Base-by-base conservation (phyloP, 352 stramenopile genomes). In the Phytophthora ohioensis region DNA sequence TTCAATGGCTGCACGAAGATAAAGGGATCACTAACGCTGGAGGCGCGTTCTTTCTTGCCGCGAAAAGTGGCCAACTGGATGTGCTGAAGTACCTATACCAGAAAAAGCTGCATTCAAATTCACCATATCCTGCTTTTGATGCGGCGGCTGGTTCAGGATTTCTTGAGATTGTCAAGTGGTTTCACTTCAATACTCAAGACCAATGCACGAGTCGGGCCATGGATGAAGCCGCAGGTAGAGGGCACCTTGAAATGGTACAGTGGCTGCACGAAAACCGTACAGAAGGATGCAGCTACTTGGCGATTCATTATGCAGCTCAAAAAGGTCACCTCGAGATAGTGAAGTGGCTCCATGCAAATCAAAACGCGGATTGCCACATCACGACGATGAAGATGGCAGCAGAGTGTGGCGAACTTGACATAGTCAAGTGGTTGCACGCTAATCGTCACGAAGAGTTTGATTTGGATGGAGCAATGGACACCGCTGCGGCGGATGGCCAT, bases 21-120 rank as follows among this genome's bases (percentile, higher is more conserved):
- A 57, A 57, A 43, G 15, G 36, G 10, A 11, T 57, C 4, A 39
- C 15, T 12, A n/a, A 39, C 41, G 21, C 27, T 45, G 38, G 27
- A 2, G 12, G 6, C 4, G 35, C 6, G 0, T 52, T 58, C 10
- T 7, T 36, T 4, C 1, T 49, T 21, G 58, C 58, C 5, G 58
- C 58, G 30, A 21, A 31, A 31, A 58, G 52, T 10, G 58, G 36
- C 1, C 43, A 64, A 3, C 21, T 64, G 15, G 45, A 56, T 2
- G 45, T 65, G 27, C 10, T 65, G 11, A 57, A 57, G 45, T 65
- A 55, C 10, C 32, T 57, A 15, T 30, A 57, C 27, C 5, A 47
- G 54, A 61, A 52, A 8, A 42, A 52, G 2, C 35, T 39, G 8
- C 1, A 38, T 27, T 2, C 21, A 38, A 11, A 35, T 17, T 15